A percentile compares a stretch with the other conserved stretches of the same genome.
Evolutionary conservation across 805 yeast genomes (phyloP).

Genomic region (Monosporozyma servazzii): DNA sequence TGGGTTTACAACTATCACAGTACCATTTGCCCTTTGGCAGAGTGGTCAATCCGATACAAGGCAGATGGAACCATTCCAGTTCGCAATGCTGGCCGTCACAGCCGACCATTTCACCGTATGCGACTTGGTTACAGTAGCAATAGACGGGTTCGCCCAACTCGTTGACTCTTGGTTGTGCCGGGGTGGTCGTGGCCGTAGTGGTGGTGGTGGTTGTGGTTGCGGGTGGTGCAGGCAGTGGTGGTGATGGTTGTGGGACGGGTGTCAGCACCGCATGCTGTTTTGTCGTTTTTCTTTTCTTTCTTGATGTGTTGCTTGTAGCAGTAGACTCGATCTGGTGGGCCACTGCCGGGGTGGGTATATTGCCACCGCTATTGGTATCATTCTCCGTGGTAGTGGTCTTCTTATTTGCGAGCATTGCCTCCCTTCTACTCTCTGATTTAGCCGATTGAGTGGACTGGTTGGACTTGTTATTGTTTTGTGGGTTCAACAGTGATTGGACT

Average conservation of each 20-base stretch:
- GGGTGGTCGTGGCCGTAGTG: not conserved
- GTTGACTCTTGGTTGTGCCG: constrained; percentile 12
- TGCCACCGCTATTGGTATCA: too few relatives aligned
- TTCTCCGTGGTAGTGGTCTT: constrained; percentile 10
- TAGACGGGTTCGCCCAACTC: constrained; percentile 66
- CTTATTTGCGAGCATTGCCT: constrained; percentile 77
- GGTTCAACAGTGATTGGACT: constrained; percentile 19
- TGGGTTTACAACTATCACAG: constrained; percentile 53
- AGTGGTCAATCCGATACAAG: constrained; percentile 79
- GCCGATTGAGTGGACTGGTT: constrained; percentile 57
- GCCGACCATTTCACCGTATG: constrained; percentile 98
- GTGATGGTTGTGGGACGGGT: constrained; percentile 7
- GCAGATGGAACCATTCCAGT: constrained; percentile 92
- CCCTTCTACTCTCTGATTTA: constrained; percentile 79
- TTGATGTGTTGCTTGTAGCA: not conserved
- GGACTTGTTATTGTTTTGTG: constrained; percentile 3
- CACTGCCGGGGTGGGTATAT: too few relatives aligned
- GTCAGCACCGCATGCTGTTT: constrained; percentile 1
- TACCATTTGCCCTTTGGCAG: constrained; percentile 84
- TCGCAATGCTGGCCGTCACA: constrained; percentile 92
- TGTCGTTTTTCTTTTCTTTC: not conserved
- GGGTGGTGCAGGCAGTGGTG: constrained; percentile 1
- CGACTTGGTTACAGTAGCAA: constrained; percentile 93
- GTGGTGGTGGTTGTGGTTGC: not conserved
- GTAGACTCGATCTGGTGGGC: not conserved